Base-by-base conservation (phyloP, 2,329 filamentous ascomycete species). In the Verticillium alfalfae region DNA sequence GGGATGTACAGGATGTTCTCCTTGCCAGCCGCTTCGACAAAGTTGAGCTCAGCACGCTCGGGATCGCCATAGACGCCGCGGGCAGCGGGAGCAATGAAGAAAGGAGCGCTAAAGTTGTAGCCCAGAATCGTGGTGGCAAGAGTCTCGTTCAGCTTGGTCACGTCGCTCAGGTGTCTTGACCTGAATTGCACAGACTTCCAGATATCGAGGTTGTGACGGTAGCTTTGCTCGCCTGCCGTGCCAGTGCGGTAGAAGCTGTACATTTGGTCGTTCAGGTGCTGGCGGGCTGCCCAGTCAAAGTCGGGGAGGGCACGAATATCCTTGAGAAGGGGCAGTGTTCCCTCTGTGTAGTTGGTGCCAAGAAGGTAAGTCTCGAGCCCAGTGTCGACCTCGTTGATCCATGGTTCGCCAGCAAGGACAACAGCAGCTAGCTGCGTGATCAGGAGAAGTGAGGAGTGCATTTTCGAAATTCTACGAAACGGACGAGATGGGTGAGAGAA, bases 161-260 rank as follows among this genome's bases (percentile, higher is more conserved):
- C 75, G 61, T 80, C 75, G 31, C 67, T 67, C 60, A 80, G 60
- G 31, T 77, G 71, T 39, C 77, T 72, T 59, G 79, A 77, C 49
- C 79, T 73, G 34, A 82, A 70, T 49, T 75, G 73, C 59, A 77
- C 78, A 62, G 79, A 77, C 41, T 75, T 69, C 74, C 75, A 83
- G 49, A 80, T 74, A 61, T 82, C 79, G 6, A 83, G 73, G 67
- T 83, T 82, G 70, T 82, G 79, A 57, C 79, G 75, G 73, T 83
- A 83, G 0, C 76, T 60, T 73, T 61, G 83, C 67, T 83, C 80
- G 56, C 79, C 79, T 3, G 76, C 80, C 8, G 79, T 78, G 16
- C 76, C 80, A 61, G 76, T 79, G 34, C 80, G 76, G 70, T 82
- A 82, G 71, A 80, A 83, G 15, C 79, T 76, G 63, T 80, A 83